A percentile compares a stretch with the other conserved stretches of the same genome.
phyloP scores from a whole-genome alignment of 2,329 filamentous ascomycete genomes.

The Cercospora canescens region DNA sequence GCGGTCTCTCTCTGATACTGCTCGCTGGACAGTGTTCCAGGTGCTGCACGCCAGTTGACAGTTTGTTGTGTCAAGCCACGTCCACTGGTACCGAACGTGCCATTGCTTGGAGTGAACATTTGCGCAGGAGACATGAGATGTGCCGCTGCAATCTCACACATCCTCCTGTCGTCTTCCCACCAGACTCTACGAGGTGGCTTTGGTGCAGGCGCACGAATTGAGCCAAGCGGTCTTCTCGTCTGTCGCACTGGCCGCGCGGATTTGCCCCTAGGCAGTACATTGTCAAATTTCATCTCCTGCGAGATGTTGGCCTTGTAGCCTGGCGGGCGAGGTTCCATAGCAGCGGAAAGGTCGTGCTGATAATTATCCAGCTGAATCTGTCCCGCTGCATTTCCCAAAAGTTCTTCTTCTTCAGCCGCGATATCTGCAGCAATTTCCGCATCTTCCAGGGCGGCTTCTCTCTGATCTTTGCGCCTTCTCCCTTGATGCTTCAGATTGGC shows the following conservation, averaged over 20 bases:
- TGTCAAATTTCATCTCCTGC: neutral
- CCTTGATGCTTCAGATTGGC: neutral
- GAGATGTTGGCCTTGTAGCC: neutral
- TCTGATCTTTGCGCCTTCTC: neutral
- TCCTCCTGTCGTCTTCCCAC: conserved; percentile 9
- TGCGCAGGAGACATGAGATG: conserved; percentile 19
- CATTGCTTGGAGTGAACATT: conserved; percentile 10
- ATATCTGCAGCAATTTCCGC: conserved; percentile 4
- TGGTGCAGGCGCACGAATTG: conserved; percentile 5
- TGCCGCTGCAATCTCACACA: neutral
- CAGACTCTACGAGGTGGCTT: conserved; percentile 5
- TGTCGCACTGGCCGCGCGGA: conserved; percentile 5
- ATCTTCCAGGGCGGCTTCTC: neutral
- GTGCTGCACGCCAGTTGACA: neutral
- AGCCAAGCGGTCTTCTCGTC: conserved; percentile 12
- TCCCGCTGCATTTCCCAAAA: conserved; percentile 12
- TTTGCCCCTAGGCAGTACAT: neutral
- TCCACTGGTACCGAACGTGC: conserved; percentile 17
- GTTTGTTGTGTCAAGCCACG: neutral
- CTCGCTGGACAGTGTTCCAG: conserved; percentile 3
- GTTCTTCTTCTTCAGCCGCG: conserved; percentile 5
- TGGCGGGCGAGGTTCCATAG: conserved; percentile 1
- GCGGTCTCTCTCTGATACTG: conserved; percentile 7
- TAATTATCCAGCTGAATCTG: conserved; percentile 27
- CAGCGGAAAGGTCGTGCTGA: conserved; percentile 20